phyloP scores from a whole-genome alignment of 1,284 basidiomycete species.

The Coriolopsis trogii region DNA sequence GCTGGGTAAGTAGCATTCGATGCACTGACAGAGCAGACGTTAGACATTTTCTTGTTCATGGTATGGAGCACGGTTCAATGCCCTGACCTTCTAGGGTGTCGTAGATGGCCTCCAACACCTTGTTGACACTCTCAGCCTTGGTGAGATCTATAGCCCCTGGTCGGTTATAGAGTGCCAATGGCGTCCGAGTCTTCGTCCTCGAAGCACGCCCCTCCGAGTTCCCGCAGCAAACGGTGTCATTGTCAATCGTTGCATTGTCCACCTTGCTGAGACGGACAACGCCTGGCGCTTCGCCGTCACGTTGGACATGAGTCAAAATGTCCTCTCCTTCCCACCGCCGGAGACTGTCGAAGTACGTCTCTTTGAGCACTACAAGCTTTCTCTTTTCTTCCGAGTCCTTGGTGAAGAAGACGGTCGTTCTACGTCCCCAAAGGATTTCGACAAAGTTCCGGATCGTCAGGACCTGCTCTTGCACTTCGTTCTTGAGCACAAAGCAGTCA shows the following conservation, averaged over 20 bases:
- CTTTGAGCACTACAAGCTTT: conserved; percentile 1
- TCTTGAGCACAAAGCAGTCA: too few relatives aligned
- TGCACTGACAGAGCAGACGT: neutral
- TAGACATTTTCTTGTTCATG: too few relatives aligned
- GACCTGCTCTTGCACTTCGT: neutral
- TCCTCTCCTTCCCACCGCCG: conserved; percentile 1
- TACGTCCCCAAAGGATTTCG: neutral
- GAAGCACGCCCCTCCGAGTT: neutral
- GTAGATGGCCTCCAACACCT: conserved; percentile 1
- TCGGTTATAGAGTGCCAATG: neutral
- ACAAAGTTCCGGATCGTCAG: neutral
- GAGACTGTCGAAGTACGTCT: neutral
- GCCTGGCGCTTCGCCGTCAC: neutral
- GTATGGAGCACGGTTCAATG: too few relatives aligned
- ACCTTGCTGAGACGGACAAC: neutral
- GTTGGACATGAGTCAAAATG: neutral
- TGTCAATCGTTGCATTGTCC: neutral
- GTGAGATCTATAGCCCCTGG: neutral
- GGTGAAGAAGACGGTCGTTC: conserved; percentile 1
- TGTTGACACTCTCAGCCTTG: neutral
- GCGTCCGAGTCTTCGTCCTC: neutral
- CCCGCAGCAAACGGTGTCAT: too few relatives aligned
- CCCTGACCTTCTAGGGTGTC: neutral
- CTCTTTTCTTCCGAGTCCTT: neutral
- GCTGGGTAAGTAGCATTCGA: neutral